These are phyloP conservation scores for Astrephomene gubernaculifera DNA, from an alignment of 139 green algal species.

Conservation along the genomic window DNA sequence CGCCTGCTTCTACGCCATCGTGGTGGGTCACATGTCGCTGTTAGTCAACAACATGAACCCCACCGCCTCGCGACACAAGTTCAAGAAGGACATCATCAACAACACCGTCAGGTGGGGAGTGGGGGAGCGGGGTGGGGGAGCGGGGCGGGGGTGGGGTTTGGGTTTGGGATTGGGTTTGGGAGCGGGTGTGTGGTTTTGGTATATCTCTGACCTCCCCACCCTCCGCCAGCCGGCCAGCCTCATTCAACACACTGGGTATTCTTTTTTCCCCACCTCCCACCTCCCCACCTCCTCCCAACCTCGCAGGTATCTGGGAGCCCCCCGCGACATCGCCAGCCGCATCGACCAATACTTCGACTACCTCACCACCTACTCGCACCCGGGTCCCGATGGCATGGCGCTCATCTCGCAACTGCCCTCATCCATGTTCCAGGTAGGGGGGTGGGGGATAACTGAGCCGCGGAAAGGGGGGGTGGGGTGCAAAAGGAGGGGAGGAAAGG, in stretches of 20 bases:
- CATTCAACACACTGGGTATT: too few relatives aligned
- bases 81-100: conserved; percentile 74
- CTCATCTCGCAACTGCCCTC: conserved; percentile 65
- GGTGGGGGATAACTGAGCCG: too few relatives aligned
- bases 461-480: too few relatives aligned
- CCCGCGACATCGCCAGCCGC: conserved; percentile 39
- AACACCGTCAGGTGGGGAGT: conserved; percentile 62
- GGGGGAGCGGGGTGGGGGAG: neutral
- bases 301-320: conserved; percentile 63
- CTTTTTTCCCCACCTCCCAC: neutral
- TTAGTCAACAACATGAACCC: conserved; percentile 77
- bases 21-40: conserved; percentile 74
- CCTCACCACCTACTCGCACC: conserved; percentile 65
- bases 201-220: neutral
- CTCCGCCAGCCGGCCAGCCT: too few relatives aligned
- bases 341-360: conserved; percentile 60
- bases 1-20: conserved; percentile 73
- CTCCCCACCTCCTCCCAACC: neutral
- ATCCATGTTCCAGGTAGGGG: conserved; percentile 53
- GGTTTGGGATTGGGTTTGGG: neutral
- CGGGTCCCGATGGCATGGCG: conserved; percentile 70
- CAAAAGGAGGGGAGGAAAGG: neutral
- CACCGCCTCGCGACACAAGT: conserved; percentile 63
- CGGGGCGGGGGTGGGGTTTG: neutral
- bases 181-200: neutral